These are phyloP conservation scores for Fomitopsis serialis DNA, from an alignment of 768 basidiomycete species.

Conservation along the genomic window DNA sequence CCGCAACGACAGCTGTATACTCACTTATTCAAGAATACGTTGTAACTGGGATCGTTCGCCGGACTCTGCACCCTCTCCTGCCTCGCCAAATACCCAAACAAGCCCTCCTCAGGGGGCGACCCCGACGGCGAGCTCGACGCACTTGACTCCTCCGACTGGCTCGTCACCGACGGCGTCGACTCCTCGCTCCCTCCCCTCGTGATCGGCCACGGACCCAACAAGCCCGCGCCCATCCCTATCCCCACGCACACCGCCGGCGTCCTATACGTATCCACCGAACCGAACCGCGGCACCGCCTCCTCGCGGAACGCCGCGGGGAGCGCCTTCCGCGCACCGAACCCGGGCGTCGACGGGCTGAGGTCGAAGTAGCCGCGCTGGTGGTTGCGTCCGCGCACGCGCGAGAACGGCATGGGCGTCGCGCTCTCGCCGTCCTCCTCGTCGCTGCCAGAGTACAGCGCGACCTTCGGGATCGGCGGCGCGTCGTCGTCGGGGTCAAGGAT, in stretches of 20 bases:
- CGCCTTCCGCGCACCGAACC: conserved; percentile 34
- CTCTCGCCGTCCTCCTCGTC: conserved; percentile 14
- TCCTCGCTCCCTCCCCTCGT: conserved; percentile 25
- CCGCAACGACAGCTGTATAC: too few species aligned
- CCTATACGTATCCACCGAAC: not conserved
- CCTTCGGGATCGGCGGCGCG: not conserved
- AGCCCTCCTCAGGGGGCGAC: conserved; percentile 34
- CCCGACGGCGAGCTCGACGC: conserved; percentile 29
- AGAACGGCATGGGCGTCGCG: conserved; percentile 17
- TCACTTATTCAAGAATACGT: conserved; percentile 60
- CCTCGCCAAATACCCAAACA: conserved; percentile 8
- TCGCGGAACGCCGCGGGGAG: conserved; percentile 40
- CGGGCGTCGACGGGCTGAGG: conserved; percentile 19
- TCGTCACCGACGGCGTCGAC: conserved; percentile 43
- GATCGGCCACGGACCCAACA: conserved; percentile 6
- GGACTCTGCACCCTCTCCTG: conserved; percentile 13
- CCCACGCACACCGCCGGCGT: not conserved
- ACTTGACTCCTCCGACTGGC: conserved; percentile 37
- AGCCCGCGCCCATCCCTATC: not conserved
- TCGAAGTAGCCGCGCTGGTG: conserved; percentile 60
- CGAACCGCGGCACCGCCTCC: not conserved
- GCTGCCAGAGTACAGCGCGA: conserved; percentile 2
- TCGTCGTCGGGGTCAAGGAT: conserved; percentile 31
- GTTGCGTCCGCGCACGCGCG: conserved; percentile 29
- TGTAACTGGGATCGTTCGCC: conserved; percentile 36